phyloP scores from a whole-genome alignment of 1,139 yeast genomes.

The Nakaseomyces nivariensis region DNA sequence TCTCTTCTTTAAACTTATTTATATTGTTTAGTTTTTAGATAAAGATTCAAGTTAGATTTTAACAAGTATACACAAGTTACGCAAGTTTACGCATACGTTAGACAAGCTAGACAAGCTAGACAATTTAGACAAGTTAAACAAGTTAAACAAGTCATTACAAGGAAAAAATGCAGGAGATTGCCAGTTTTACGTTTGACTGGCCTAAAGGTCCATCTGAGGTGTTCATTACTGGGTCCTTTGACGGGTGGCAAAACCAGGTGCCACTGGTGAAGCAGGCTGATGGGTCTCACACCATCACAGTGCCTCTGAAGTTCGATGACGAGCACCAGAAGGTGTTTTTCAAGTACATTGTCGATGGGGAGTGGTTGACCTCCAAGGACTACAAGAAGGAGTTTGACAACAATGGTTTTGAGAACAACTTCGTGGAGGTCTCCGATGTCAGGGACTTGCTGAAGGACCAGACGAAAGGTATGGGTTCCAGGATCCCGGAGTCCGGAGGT shows the following conservation, averaged over 20 bases:
- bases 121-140: too few relatives aligned
- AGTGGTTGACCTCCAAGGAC: slow-evolving; percentile 48
- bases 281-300: slow-evolving; percentile 53
- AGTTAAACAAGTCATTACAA: background rate
- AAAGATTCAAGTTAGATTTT: too few relatives aligned
- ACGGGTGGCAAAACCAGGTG: slow-evolving; percentile 58
- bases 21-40: too few relatives aligned
- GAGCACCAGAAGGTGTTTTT: slow-evolving; percentile 40
- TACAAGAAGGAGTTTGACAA: slow-evolving; percentile 39
- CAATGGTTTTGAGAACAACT: slow-evolving; percentile 54
- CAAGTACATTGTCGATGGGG: slow-evolving; percentile 70
- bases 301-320: slow-evolving; percentile 37
- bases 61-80: too few relatives aligned
- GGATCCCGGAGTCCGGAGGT: slow-evolving; percentile 50
- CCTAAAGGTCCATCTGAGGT: slow-evolving; percentile 70
- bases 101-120: too few relatives aligned
- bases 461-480: slow-evolving; percentile 25
- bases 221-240: slow-evolving; percentile 68
- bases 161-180: slow-evolving; percentile 1
- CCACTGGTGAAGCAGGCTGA: slow-evolving; percentile 52
- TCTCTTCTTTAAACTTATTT: too few relatives aligned
- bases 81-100: too few relatives aligned
- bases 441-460: slow-evolving; percentile 11
- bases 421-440: slow-evolving; percentile 33
- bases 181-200: slow-evolving; percentile 33